Evolutionary conservation across 1,139 yeast species (phyloP).

Genomic region (Magnusiomyces tetraspermus): DNA sequence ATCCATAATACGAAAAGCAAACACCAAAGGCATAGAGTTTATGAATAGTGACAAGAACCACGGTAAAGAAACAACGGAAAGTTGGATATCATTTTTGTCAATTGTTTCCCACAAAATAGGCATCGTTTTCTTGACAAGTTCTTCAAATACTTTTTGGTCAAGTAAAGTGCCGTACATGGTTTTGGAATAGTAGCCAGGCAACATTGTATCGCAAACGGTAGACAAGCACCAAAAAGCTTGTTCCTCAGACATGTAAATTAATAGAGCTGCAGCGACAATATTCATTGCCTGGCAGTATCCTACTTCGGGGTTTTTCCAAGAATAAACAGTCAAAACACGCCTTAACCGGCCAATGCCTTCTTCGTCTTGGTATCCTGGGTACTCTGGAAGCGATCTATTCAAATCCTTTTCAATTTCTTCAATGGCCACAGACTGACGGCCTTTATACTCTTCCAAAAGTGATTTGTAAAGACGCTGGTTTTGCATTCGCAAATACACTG

Average conservation of each 20-base stretch:
- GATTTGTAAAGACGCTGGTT: slow-evolving; percentile 51
- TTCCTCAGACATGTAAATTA: slow-evolving; percentile 92
- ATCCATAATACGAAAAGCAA: slow-evolving; percentile 86
- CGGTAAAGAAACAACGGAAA: slow-evolving; percentile 90
- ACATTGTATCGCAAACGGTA: slow-evolving; percentile 70
- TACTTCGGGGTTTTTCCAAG: slow-evolving; percentile 95
- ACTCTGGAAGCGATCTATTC: slow-evolving; percentile 89
- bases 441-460: slow-evolving; percentile 50
- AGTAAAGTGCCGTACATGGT: slow-evolving; percentile 96
- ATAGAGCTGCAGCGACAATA: slow-evolving; percentile 86
- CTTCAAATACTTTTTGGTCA: slow-evolving; percentile 90
- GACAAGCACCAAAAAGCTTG: slow-evolving; percentile 94
- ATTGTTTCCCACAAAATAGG: slow-evolving; percentile 85
- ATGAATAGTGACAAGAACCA: slow-evolving; percentile 91
- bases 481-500: slow-evolving; percentile 64
- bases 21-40: slow-evolving; percentile 89
- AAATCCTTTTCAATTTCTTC: slow-evolving; percentile 96
- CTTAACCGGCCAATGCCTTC: slow-evolving; percentile 82
- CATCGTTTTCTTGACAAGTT: slow-evolving; percentile 80
- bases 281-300: slow-evolving; percentile 99
- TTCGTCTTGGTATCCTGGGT: slow-evolving; percentile 78
- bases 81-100: slow-evolving; percentile 67
- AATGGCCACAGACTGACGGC: slow-evolving; percentile 66
- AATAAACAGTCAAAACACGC: slow-evolving; percentile 82
- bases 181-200: slow-evolving; percentile 93